Base-by-base conservation (phyloP, 345 rosid species). In the Sapria himalayana region DNA sequence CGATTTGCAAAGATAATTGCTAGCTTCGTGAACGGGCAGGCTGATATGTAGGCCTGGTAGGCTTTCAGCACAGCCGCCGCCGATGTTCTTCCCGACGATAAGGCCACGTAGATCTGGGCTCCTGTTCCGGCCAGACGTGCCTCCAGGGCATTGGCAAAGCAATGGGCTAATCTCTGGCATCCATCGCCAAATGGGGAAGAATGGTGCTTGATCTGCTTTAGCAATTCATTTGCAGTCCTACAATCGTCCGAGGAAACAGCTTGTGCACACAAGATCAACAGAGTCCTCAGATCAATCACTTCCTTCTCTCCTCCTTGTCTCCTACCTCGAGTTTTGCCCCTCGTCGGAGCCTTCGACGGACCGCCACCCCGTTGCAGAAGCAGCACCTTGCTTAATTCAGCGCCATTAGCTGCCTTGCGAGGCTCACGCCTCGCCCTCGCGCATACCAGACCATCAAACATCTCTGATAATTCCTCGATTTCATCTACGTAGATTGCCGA, bases 151-250 rank as follows among this genome's bases (percentile, higher is more conserved):
- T 65, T 59, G 6, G 92, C 95, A 11, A 89, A 74, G 67, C 69
- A 74, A 55, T 74, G 74, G 54, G 95, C 85, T 51, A 89, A 19
- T 22, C 98, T 77, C 60, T 89, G 95, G 41, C 62, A 72, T 15
- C 81, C 93, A 29, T 76, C 98, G 42, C 98, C 98, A 10, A 51
- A 65, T 2, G 79, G 81, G 32, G 93, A 76, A 16, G 95, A 68
- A 49, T 89, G 81, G 50, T 62, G 69, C 54, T 79, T 61, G 19
- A 89, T 79, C 72, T 77, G 84, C 65, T 71, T 76, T 55, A 89
- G 50, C 15, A 89, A 52, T 62, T 79, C 76, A 50, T 56, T 61
- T 11, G 92, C 73, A 55, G 59, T 73, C 37, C 72, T 59, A 9
- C 51, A 50, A 29, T 77, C 85, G 57, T 77, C 78, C 14, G 74